Base-by-base conservation (phyloP, 257 asterid genomes). In the Solanum neorickii region DNA sequence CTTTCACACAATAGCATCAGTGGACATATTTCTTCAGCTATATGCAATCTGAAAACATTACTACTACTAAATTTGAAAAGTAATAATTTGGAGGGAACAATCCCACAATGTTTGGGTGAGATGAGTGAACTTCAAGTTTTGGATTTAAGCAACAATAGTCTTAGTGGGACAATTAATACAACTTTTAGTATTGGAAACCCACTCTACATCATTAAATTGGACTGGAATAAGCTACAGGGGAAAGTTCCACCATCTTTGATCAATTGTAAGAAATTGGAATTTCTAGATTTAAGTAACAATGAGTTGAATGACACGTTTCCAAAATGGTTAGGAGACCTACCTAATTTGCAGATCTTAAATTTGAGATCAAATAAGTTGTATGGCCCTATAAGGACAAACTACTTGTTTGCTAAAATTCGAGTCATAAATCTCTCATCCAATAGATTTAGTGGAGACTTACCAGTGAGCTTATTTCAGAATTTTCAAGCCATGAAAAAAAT, bases 21-120 rank as follows among this genome's bases (percentile, higher is more conserved):
- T 46, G 52, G 14, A 1, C 52, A 56, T 0, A 56, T 56, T 18
- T 1, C 66, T 59, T 59, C 27, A 59, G 0, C 12, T 20, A 8
- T 21, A 5, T 59, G 27, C 66, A 59, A 59, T 20, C n/a, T 59
- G 2, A 59, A 3, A 20, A 20, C 2, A 7, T 0, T 56, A 5
- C 0, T 0, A 0, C 0, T 9, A 0, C 13, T 59, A 20, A 1
- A 59, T 1, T 59, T 8, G 25, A 3, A 3, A 7, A 20, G 66
- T 1, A 59, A 59, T 1, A 20, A 20, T 59, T 59, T 59, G n/a
- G 66, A 59, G 12, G 25, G n/a, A 59, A 59, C 25, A 20, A 59
- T 59, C 66, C 66, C 66, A 20, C 66, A 20, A 74, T 74, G 82
- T 37, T 76, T 76, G 35, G 35, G 7, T n/a, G 21, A 12, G 21